Conservation (phyloP, 148 eudicot species). For the Hydrangea macrophylla region DNA sequence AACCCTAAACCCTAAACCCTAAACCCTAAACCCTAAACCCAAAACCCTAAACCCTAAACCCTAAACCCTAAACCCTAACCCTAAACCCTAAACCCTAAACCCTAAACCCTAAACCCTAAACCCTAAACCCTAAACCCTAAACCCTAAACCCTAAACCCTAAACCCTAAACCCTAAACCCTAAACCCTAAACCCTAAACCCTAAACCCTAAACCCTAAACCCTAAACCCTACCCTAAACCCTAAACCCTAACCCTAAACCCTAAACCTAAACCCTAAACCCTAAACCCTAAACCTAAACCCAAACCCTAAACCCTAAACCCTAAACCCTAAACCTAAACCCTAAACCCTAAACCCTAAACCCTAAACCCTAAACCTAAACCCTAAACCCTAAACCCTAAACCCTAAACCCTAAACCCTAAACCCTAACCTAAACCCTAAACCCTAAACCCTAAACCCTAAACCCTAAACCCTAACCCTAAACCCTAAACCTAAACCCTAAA, state of each 20-base stretch:
- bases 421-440: background rate
- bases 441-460: background rate
- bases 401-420: background rate
- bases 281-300: constrained; percentile 16
- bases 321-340: background rate
- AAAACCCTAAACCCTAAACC: constrained; percentile 10
- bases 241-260: constrained; percentile 15
- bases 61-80: constrained; percentile 9
- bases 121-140: constrained; percentile 6
- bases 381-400: background rate
- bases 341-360: constrained; percentile 8
- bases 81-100: constrained; percentile 6
- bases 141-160: constrained; percentile 5
- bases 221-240: constrained; percentile 11
- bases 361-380: background rate
- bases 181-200: constrained; percentile 6
- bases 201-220: constrained; percentile 12
- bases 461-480: no score
- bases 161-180: background rate
- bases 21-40: constrained; percentile 8
- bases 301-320: constrained; percentile 14
- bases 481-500: background rate
- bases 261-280: constrained; percentile 12
- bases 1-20: background rate
- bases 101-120: no score